phyloP scores from a whole-genome alignment of 805 yeast species.

The Ogataea methylovora region DNA sequence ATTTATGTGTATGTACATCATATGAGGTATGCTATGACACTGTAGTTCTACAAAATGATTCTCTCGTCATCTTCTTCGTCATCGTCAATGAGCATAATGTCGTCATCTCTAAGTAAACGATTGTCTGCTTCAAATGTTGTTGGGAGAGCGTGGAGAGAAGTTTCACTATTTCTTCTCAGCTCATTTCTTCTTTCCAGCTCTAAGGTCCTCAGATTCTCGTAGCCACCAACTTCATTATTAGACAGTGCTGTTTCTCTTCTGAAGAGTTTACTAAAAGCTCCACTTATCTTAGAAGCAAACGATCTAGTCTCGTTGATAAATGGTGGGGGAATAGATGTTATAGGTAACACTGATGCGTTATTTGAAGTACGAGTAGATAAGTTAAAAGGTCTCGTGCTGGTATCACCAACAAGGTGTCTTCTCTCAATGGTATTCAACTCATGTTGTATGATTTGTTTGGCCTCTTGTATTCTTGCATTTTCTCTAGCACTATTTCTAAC shows the following conservation, averaged over 20 bases:
- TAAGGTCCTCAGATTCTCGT: constrained; percentile 15
- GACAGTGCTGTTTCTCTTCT: constrained; percentile 1
- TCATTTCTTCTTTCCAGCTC: not conserved
- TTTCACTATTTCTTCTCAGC: not conserved
- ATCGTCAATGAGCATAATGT: constrained; percentile 18
- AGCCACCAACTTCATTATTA: not conserved
- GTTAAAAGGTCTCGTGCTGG: constrained; percentile 11
- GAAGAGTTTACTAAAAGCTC: no score
- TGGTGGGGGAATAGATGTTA: no score
- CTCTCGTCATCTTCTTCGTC: constrained; percentile 13
- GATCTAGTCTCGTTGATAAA: no score
- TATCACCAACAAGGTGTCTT: constrained; percentile 1
- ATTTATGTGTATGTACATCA: not conserved
- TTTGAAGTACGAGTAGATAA: constrained; percentile 5
- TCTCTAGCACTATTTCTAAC: constrained; percentile 4
- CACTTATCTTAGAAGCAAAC: no score
- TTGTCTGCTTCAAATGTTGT: constrained; percentile 21
- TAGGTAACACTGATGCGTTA: constrained; percentile 1
- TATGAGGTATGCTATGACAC: not conserved
- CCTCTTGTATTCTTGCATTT: constrained; percentile 16
- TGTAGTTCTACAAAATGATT: constrained; percentile 5
- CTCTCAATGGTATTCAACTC: constrained; percentile 8
- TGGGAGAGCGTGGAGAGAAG: no score
- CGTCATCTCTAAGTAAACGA: constrained; percentile 21
- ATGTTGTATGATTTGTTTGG: constrained; percentile 19